Conservation (phyloP, 495 filamentous ascomycete genomes). For the Opeltia flavorubescens region DNA sequence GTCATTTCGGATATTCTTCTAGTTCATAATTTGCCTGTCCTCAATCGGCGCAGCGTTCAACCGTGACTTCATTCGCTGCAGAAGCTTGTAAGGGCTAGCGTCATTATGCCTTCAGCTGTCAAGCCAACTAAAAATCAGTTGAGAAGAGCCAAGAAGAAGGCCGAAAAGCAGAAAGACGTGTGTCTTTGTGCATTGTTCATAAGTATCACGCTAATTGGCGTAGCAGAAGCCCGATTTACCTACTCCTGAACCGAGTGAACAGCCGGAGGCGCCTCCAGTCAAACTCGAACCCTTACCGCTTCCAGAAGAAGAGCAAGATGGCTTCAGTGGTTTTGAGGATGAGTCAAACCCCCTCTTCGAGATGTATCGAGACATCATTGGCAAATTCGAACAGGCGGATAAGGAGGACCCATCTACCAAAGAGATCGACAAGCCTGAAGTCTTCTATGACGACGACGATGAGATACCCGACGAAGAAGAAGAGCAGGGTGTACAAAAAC, state of each 20-base stretch:
- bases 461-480: slow-evolving; percentile 79
- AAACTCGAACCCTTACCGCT: slow-evolving; percentile 8
- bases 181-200: slow-evolving; percentile 12
- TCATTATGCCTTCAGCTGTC: slow-evolving; percentile 19
- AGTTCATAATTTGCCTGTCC: no score
- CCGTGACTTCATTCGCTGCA: no score
- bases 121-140: slow-evolving; percentile 78
- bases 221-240: slow-evolving; percentile 15
- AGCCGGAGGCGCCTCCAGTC: slow-evolving; percentile 11
- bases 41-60: no score
- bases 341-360: slow-evolving; percentile 65
- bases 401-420: slow-evolving; percentile 45
- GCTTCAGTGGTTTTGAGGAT: slow-evolving; percentile 28
- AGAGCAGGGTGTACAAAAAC: slow-evolving; percentile 40
- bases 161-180: slow-evolving; percentile 51
- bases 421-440: slow-evolving; percentile 70
- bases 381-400: slow-evolving; percentile 50
- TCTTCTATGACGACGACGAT: slow-evolving; percentile 76
- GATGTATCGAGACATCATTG: slow-evolving; percentile 68
- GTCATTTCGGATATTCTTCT: no score
- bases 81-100: slow-evolving; percentile 1
- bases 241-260: slow-evolving; percentile 18
- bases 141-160: slow-evolving; percentile 80
- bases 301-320: slow-evolving; percentile 19
- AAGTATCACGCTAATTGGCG: slow-evolving; percentile 12